Percentiles rank a stretch among this genome's conserved stretches.
phyloP scores from a whole-genome alignment of 176 grass and related monocot genomes.

The Hsuehochloa calcarea region DNA sequence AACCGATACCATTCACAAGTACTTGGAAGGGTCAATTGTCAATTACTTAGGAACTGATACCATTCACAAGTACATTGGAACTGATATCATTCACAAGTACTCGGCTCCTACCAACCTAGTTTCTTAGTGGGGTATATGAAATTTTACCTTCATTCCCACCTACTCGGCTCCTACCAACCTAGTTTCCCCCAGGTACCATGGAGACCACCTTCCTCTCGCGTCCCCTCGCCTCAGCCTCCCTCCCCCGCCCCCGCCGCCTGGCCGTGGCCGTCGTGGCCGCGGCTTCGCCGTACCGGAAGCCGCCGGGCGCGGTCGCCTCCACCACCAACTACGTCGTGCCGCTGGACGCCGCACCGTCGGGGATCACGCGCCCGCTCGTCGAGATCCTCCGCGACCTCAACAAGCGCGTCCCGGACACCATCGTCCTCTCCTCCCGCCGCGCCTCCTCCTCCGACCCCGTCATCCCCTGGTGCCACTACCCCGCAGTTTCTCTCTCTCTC shows the following conservation, averaged over 20 bases:
- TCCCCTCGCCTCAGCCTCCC: background rate
- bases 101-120: background rate
- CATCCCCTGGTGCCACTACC: slow-evolving; percentile 57
- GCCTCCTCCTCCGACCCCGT: slow-evolving; percentile 40
- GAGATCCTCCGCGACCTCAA: slow-evolving; percentile 96
- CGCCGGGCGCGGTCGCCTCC: slow-evolving; percentile 13
- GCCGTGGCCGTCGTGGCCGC: slow-evolving; percentile 20
- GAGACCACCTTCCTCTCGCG: slow-evolving; percentile 40
- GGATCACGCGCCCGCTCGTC: slow-evolving; percentile 76
- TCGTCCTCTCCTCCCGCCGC: slow-evolving; percentile 40
- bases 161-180: background rate
- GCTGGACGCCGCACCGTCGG: slow-evolving; percentile 61
- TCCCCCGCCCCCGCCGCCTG: background rate
- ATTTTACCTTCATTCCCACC: no score
- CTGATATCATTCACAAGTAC: no score
- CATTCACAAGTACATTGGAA: no score
- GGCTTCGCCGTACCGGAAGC: background rate
- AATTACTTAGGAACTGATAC: no score
- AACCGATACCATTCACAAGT: no score
- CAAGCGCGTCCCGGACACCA: slow-evolving; percentile 87
- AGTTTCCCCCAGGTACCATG: slow-evolving; percentile 20
- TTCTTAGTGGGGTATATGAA: no score
- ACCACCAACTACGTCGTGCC: slow-evolving; percentile 74
- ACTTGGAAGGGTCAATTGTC: no score
- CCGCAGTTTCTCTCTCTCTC: background rate